Percentiles rank a stretch among this genome's conserved stretches.
These are phyloP conservation scores for Dactylis glomerata DNA, from an alignment of 176 grass and related monocot species.

Conservation along the genomic window DNA sequence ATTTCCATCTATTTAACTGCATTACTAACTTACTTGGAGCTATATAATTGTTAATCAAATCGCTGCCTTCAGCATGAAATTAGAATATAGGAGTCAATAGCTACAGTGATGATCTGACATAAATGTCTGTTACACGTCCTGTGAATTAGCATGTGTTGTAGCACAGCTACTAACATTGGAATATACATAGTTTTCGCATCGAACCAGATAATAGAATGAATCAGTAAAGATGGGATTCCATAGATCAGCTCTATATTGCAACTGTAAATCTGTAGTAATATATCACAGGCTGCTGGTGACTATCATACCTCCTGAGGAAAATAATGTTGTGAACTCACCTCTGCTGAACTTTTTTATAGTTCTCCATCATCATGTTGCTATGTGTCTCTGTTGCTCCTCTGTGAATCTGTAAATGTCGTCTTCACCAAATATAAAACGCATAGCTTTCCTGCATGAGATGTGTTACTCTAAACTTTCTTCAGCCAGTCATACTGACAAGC, in stretches of 20 bases:
- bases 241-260: background rate
- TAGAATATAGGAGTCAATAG: background rate
- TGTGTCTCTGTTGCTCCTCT: background rate
- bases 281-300: background rate
- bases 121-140: constrained; percentile 15
- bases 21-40: background rate
- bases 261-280: constrained; percentile 8
- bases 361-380: constrained; percentile 18
- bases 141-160: background rate
- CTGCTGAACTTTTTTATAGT: background rate
- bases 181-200: constrained; percentile 8
- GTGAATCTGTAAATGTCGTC: constrained; percentile 9
- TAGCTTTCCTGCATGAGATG: constrained; percentile 18
- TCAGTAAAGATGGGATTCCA: background rate
- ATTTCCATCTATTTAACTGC: constrained; percentile 1
- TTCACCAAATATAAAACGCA: constrained; percentile 19
- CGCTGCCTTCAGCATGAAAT: background rate
- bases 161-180: background rate
- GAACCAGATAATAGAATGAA: constrained; percentile 30
- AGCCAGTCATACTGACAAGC: background rate
- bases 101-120: background rate
- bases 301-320: constrained; percentile 2
- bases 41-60: constrained; percentile 16
- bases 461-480: background rate
- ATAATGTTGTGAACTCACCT: background rate